Evolutionary conservation across 306 rosid genomes (phyloP), one percentile per base, ranked within the genome.

Genomic region (Cucumis hystrix): DNA sequence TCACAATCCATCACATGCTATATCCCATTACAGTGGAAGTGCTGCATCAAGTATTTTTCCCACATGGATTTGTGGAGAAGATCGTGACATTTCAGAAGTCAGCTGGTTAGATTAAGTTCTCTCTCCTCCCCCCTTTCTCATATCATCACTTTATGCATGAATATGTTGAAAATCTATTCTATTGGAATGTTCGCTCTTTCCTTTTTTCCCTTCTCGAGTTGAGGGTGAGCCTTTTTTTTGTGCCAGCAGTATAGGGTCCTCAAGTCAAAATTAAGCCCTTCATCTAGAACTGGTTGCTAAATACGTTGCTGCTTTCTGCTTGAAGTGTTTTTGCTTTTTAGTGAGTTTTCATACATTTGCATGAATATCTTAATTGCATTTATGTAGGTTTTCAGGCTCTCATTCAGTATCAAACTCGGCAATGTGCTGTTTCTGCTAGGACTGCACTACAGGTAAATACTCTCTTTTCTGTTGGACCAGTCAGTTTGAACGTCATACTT

Each of bases 11-110:
- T 79, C 99, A 96, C 79, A 92, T 96, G 99, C 91, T 91, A 83
- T 96, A 96, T 86, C 97, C 99, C 74, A 96, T 96, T 85, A 96
- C 99, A 60, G 99, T 89, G 96, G 99, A 92, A 86, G 99, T 96
- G 89, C 97, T 96, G 88, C 93, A 89, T 78, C 99, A 96, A 92
- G 99, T 96, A 74, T 92, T 96, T 88, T 89, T 86, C 76, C 98
- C 99, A 82, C 97, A 96, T 81, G 99, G 99, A 83, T 92, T 80
- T 89, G 98, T 96, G 82, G 98, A 96, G 90, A 96, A 96, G 96
- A 88, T 96, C 81, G 99, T 96, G 81, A 96, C 98, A 10, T 96
- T 96, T 84, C 98, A 96, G 98, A 96, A 92, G 97, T 92, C 99
- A 81, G 99, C 98, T 86, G 99, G 99, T 96, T 93, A 92, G 98